Conservation (phyloP, 768 basidiomycete genomes). For the Mycena filopes region DNA sequence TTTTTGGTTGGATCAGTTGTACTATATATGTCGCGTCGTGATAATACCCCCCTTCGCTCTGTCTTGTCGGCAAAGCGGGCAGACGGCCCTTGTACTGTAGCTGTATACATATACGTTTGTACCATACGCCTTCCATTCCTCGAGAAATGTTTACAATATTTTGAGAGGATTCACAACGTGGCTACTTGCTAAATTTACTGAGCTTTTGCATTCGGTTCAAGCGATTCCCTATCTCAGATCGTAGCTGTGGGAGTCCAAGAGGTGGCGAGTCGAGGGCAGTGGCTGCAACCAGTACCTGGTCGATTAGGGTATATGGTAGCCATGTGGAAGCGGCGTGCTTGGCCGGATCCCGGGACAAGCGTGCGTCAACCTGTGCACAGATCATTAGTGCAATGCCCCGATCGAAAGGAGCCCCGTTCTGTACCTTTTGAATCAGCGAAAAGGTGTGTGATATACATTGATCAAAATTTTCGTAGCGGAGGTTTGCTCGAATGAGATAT, state of each 20-base stretch:
- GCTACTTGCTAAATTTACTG: conserved; percentile 51
- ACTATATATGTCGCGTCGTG: conserved; percentile 26
- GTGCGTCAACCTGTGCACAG: conserved; percentile 59
- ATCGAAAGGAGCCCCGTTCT: conserved; percentile 28
- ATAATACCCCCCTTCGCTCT: conserved; percentile 29
- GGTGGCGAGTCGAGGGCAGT: conserved; percentile 63
- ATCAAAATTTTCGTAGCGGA: conserved; percentile 83
- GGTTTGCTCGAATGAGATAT: conserved; percentile 80
- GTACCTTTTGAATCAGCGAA: conserved; percentile 78
- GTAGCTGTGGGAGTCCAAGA: conserved; percentile 61
- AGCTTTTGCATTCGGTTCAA: conserved; percentile 77
- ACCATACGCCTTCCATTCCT: background rate
- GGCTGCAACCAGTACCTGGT: conserved; percentile 80
- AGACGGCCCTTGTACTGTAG: conserved; percentile 23
- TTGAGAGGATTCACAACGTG: conserved; percentile 13
- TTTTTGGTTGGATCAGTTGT: conserved; percentile 36
- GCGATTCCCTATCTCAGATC: conserved; percentile 68
- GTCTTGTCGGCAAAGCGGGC: conserved; percentile 29
- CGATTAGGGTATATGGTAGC: conserved; percentile 86
- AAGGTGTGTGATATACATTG: conserved; percentile 81
- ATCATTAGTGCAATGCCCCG: conserved; percentile 23
- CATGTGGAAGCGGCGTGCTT: conserved; percentile 73
- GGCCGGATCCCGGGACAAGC: conserved; percentile 61
- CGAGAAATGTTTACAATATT: conserved; percentile 10
- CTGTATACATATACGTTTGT: conserved; percentile 20